These are phyloP conservation scores for Ogataea nakhonphanomensis DNA, from an alignment of 805 yeast genomes.

Conservation along the genomic window DNA sequence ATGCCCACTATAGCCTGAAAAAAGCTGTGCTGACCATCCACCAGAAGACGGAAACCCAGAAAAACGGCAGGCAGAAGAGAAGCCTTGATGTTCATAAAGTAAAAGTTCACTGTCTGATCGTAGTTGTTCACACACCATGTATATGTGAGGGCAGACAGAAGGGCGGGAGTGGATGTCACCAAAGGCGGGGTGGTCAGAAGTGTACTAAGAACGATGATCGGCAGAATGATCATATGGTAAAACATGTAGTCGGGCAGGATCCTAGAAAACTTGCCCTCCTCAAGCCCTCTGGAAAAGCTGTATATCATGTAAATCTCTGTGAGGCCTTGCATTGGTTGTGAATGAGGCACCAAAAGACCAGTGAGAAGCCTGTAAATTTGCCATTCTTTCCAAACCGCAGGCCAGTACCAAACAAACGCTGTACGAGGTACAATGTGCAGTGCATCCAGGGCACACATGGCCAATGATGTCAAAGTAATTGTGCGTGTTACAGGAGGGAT, in stretches of 20 bases:
- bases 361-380: slow-evolving; percentile 49
- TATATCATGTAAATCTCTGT: slow-evolving; percentile 57
- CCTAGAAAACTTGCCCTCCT: slow-evolving; percentile 45
- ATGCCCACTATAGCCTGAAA: slow-evolving; percentile 47
- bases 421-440: slow-evolving; percentile 28
- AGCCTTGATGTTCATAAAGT: slow-evolving; percentile 52
- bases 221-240: slow-evolving; percentile 48
- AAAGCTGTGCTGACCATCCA: slow-evolving; percentile 41
- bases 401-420: slow-evolving; percentile 32
- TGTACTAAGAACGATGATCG: slow-evolving; percentile 40
- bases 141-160: slow-evolving; percentile 53
- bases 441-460: slow-evolving; percentile 39
- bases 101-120: slow-evolving; percentile 50
- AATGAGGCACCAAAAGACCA: slow-evolving; percentile 43
- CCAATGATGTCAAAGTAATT: slow-evolving; percentile 46
- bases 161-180: slow-evolving; percentile 34
- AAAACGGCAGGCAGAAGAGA: slow-evolving; percentile 47
- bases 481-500: slow-evolving; percentile 65
- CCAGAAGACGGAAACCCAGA: slow-evolving; percentile 41
- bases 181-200: slow-evolving; percentile 26
- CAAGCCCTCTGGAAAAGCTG: slow-evolving; percentile 54
- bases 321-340: slow-evolving; percentile 41
- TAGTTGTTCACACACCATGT: slow-evolving; percentile 60
- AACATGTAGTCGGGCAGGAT: slow-evolving; percentile 55
- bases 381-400: slow-evolving; percentile 28